Base-by-base conservation (phyloP, 73 alveolate genomes). In the Effrenium voratum region DNA sequence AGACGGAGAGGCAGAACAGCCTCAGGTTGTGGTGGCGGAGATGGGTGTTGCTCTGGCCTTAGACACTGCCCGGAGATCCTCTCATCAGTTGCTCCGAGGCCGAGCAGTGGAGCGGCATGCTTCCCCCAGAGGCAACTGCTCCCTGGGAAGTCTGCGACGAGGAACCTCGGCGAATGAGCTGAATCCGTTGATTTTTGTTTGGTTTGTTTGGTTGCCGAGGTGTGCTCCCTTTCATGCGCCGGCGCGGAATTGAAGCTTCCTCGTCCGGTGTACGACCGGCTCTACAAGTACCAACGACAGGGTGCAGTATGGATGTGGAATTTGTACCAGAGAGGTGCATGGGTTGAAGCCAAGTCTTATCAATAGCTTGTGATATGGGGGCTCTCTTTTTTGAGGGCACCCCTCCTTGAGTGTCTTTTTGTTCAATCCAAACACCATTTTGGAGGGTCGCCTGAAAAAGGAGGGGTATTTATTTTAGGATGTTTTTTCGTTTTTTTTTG, bases 281-380 rank as follows among this genome's bases (percentile, higher is more conserved):
- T 92, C 41, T 92, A 92, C 63, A 47, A 76, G 8, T 92, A 92
- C 82, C 98, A 92, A n/a, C 98, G 98, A 43, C 98, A 92, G 26
- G 98, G 92, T 3, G 98, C 82, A 30, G 91, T 76, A 32, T 92
- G 98, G 98, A 92, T 92, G 98, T 92, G 98, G 90, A 76, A 76
- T 43, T 66, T 92, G 26, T 92, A 92, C 81, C 92, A 92, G 34
- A 92, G 75, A 40, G 79, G 91, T 45, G 52, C 81, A 10, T n/a
- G n/a, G n/a, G n/a, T n/a, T n/a, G n/a, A n/a, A n/a, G n/a, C n/a
- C n/a, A n/a, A n/a, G n/a, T n/a, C n/a, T n/a, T n/a, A n/a, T n/a
- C n/a, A n/a, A n/a, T n/a, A n/a, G n/a, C n/a, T n/a, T n/a, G n/a
- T n/a, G n/a, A n/a, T n/a, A n/a, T n/a, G n/a, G n/a, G n/a, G n/a